phyloP scores from a whole-genome alignment of 2,329 filamentous ascomycete genomes.

The Ilyonectria robusta region DNA sequence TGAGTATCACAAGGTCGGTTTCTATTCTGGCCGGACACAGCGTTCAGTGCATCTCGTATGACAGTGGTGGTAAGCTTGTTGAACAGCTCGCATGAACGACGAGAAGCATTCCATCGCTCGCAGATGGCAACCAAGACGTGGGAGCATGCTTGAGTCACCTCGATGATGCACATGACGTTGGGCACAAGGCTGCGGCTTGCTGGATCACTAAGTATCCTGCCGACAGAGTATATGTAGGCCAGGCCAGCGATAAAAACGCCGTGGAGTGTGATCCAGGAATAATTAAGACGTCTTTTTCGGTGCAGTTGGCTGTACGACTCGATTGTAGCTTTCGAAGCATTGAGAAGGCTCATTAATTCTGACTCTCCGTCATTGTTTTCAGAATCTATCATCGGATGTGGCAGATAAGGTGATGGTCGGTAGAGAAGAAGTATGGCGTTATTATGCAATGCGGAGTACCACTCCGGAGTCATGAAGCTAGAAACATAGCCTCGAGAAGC shows the following conservation, averaged over 20 bases:
- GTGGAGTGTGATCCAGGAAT: constrained; percentile 30
- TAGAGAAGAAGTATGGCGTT: constrained; percentile 29
- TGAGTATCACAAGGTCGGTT: too few species aligned
- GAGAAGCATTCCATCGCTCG: constrained; percentile 26
- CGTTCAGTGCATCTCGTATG: constrained; percentile 10
- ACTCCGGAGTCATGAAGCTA: constrained; percentile 17
- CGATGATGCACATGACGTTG: constrained; percentile 12
- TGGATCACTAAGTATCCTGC: constrained; percentile 8
- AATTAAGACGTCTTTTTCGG: constrained; percentile 23
- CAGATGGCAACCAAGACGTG: constrained; percentile 25
- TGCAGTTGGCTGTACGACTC: constrained; percentile 23
- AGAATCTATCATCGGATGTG: constrained; percentile 6
- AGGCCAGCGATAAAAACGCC: constrained; percentile 24
- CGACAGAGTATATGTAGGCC: constrained; percentile 15
- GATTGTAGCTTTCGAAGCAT: constrained; percentile 14
- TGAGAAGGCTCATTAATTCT: constrained; percentile 8
- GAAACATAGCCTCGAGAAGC: background rate
- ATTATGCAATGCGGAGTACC: constrained; percentile 22
- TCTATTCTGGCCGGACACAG: background rate
- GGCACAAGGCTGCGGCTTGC: background rate
- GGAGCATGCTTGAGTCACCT: constrained; percentile 16
- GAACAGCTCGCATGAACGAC: constrained; percentile 24
- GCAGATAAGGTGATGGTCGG: constrained; percentile 22
- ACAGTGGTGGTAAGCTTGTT: constrained; percentile 17
- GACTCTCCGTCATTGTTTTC: background rate